Evolutionary conservation across 192 early-diverging fungal genomes (phyloP).

Genomic region (Linnemannia schmuckeri): DNA sequence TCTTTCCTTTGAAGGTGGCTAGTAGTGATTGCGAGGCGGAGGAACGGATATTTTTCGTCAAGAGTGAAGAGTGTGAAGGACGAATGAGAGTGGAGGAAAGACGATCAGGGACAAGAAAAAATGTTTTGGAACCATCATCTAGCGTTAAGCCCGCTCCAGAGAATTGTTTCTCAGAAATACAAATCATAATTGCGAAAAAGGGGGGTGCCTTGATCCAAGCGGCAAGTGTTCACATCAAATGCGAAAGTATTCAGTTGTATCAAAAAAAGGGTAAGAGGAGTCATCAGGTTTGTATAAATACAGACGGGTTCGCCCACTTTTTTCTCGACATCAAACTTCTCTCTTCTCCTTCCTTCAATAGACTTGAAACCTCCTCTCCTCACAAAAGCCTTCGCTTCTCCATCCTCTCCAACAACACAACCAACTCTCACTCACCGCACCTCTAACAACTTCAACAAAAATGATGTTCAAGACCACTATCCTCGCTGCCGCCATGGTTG

Average conservation of each 20-base stretch:
- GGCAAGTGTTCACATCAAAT: too few species aligned
- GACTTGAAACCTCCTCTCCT: not conserved
- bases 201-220: too few species aligned
- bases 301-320: not conserved
- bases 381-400: not conserved
- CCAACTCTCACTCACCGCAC: not conserved
- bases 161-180: too few species aligned
- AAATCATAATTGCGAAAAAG: too few species aligned
- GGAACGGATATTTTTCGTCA: too few species aligned
- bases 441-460: not conserved
- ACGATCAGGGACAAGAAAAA: too few species aligned
- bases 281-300: not conserved
- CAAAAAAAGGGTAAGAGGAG: not conserved
- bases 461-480: constrained; percentile 38
- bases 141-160: too few species aligned
- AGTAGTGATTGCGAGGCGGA: too few species aligned
- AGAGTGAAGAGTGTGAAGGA: too few species aligned
- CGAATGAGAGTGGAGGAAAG: too few species aligned
- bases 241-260: not conserved
- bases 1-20: too few species aligned
- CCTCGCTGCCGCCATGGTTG: constrained; percentile 29
- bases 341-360: not conserved
- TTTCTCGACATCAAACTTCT: constrained; percentile 1
- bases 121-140: too few species aligned
- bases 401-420: not conserved